These are phyloP conservation scores for Ramichloridium luteum DNA, from an alignment of 2,329 filamentous ascomycete species.

Conservation along the genomic window DNA sequence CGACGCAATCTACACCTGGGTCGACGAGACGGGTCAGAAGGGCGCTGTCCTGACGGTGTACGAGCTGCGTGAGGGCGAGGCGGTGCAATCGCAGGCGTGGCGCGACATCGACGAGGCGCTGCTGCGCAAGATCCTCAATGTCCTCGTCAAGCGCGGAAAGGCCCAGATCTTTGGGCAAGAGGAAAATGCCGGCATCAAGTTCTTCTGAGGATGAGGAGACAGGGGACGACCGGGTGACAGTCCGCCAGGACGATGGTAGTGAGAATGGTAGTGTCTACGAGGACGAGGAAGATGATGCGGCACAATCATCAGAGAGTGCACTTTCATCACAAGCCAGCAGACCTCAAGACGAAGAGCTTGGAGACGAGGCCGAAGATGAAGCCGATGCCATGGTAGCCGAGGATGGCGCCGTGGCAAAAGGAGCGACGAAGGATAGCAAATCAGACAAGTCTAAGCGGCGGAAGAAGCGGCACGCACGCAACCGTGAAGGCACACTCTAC, in stretches of 20 bases:
- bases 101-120: slow-evolving; percentile 61
- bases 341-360: too few species aligned
- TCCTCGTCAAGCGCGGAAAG: slow-evolving; percentile 80
- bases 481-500: slow-evolving; percentile 44
- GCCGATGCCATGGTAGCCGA: too few species aligned
- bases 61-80: slow-evolving; percentile 81
- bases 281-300: neutral
- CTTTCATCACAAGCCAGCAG: too few species aligned
- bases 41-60: slow-evolving; percentile 84
- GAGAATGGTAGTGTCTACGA: neutral
- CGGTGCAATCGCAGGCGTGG: slow-evolving; percentile 40
- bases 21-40: slow-evolving; percentile 77
- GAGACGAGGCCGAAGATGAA: too few species aligned
- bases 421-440: too few species aligned
- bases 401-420: too few species aligned
- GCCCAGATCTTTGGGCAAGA: slow-evolving; percentile 88
- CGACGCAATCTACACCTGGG: slow-evolving; percentile 61
- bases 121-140: slow-evolving; percentile 62
- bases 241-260: slow-evolving; percentile 1
- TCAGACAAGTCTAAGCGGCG: too few species aligned
- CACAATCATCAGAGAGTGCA: too few species aligned
- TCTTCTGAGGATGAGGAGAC: slow-evolving; percentile 53
- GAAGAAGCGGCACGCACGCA: too few species aligned
- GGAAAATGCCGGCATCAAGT: slow-evolving; percentile 86
- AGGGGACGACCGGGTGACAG: neutral